Conservation (phyloP, 495 filamentous ascomycete genomes). For the Annulohypoxylon bovei region DNA sequence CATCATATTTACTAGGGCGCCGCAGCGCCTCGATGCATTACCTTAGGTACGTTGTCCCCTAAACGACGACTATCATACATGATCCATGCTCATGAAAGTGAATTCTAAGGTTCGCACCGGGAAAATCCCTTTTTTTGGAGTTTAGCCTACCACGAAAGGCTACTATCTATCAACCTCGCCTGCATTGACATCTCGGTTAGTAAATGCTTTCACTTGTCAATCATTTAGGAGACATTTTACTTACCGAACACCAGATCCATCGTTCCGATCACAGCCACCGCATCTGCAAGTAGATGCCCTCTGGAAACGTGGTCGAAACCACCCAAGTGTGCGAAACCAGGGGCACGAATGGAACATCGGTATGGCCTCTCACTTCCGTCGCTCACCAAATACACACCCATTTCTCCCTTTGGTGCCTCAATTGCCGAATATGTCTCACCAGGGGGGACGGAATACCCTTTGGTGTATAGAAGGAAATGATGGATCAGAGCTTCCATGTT, state of each 20-base stretch:
- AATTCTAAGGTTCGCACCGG: conserved; percentile 25
- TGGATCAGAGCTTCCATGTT: conserved; percentile 99
- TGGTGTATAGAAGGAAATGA: conserved; percentile 98
- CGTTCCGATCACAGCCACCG: conserved; percentile 94
- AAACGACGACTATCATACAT: conserved; percentile 38
- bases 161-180: conserved; percentile 62
- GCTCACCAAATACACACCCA: conserved; percentile 97
- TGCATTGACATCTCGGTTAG: conserved; percentile 38
- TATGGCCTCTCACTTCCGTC: conserved; percentile 97
- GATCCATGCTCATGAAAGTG: conserved; percentile 35
- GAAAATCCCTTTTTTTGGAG: conserved; percentile 26
- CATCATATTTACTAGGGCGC: conserved; percentile 36
- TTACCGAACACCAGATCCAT: conserved; percentile 82
- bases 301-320: conserved; percentile 92
- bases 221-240: conserved; percentile 28
- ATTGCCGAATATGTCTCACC: conserved; percentile 98
- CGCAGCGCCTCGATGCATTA: conserved; percentile 22
- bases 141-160: conserved; percentile 20
- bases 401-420: conserved; percentile 99
- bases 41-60: conserved; percentile 20
- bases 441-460: conserved; percentile 97
- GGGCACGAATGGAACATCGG: conserved; percentile 95
- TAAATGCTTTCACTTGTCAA: background rate
- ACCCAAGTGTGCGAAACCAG: conserved; percentile 94
- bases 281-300: conserved; percentile 95